These are phyloP conservation scores for Colletotrichum godetiae DNA, from an alignment of 2,329 filamentous ascomycete species.

Conservation along the genomic window DNA sequence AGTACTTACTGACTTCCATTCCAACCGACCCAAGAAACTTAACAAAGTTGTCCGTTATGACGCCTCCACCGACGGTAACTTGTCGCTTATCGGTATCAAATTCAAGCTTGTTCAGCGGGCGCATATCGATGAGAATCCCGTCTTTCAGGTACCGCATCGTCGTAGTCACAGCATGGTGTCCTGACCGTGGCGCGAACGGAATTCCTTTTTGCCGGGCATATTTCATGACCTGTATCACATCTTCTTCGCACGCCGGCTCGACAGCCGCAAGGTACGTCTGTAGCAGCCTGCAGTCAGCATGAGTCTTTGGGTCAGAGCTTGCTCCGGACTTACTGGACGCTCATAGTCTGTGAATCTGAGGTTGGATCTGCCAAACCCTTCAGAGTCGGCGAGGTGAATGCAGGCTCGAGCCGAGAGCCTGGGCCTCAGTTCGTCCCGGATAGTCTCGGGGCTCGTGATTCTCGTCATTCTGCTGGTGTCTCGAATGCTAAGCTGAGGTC, in stretches of 20 bases:
- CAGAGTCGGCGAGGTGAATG: neutral
- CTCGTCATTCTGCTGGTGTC: neutral
- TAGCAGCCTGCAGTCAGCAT: neutral
- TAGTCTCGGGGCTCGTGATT: neutral
- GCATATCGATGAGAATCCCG: slow-evolving; percentile 40
- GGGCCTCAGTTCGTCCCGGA: slow-evolving; percentile 2
- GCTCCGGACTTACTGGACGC: slow-evolving; percentile 1
- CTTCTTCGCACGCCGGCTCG: slow-evolving; percentile 14
- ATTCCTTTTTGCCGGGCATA: slow-evolving; percentile 24
- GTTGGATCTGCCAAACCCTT: slow-evolving; percentile 8
- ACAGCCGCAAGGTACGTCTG: slow-evolving; percentile 21
- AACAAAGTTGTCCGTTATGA: slow-evolving; percentile 25
- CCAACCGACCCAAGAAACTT: slow-evolving; percentile 22
- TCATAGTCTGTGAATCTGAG: slow-evolving; percentile 28
- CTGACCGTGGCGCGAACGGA: slow-evolving; percentile 31
- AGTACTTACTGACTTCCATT: slow-evolving; percentile 28
- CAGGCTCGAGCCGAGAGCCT: neutral
- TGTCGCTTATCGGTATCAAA: slow-evolving; percentile 31
- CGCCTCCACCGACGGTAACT: slow-evolving; percentile 14
- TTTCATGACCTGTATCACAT: slow-evolving; percentile 24
- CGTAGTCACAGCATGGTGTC: slow-evolving; percentile 36
- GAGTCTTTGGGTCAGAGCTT: neutral
- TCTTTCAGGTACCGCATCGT: slow-evolving; percentile 30
- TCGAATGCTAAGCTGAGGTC: neutral
- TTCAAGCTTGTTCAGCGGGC: slow-evolving; percentile 37